These are phyloP conservation scores for Fusarium kyushuense DNA, from an alignment of 2,329 filamentous ascomycete species.

Conservation along the genomic window DNA sequence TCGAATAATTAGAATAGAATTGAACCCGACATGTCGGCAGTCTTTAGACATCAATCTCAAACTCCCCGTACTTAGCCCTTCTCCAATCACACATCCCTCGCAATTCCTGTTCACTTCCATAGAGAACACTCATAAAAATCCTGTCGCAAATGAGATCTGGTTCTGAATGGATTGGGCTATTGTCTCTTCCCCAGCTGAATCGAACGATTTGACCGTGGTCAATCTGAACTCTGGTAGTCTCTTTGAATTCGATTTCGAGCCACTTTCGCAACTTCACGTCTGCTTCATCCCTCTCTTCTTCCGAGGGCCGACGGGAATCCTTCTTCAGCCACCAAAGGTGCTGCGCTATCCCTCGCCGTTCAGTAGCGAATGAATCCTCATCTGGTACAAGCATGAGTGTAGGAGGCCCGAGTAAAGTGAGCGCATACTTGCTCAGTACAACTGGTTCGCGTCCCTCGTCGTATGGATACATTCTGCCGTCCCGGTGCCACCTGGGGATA, in stretches of 20 bases:
- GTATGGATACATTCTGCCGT: not conserved
- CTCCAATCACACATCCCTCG: not conserved
- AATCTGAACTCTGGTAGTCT: not conserved
- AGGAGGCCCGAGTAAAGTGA: not conserved
- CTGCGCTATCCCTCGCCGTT: not conserved
- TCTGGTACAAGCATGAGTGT: not conserved
- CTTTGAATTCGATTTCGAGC: not conserved
- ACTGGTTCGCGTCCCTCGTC: not conserved
- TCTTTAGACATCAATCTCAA: not conserved
- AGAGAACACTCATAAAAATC: constrained; percentile 5
- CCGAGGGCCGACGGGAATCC: not conserved
- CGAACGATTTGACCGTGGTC: not conserved
- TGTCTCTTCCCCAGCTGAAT: not conserved
- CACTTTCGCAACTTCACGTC: not conserved
- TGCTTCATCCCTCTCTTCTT: not conserved
- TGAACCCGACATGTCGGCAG: too few species aligned
- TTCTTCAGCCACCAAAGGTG: not conserved
- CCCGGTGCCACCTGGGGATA: constrained; percentile 2
- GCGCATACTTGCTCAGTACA: not conserved
- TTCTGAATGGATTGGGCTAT: constrained; percentile 6
- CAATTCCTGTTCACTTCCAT: constrained; percentile 1
- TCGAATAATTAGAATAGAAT: too few species aligned
- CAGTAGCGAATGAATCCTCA: not conserved
- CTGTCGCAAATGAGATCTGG: constrained; percentile 1
- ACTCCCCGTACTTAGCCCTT: not conserved